A percentile compares a stretch with the other conserved stretches of the same genome.
phyloP scores from a whole-genome alignment of 192 early-diverging fungal genomes.

The Dimargaris xerosporica region DNA sequence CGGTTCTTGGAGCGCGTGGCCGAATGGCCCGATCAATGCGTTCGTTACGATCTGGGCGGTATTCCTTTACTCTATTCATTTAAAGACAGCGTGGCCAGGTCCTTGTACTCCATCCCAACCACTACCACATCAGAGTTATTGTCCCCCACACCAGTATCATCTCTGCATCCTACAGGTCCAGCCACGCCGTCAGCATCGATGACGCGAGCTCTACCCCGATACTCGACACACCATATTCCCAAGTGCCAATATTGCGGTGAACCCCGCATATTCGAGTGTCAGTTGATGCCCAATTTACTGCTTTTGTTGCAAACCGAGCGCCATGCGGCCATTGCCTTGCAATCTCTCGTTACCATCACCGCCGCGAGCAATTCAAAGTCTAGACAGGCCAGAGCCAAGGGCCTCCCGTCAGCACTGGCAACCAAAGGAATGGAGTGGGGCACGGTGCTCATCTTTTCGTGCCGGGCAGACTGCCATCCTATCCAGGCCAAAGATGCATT shows the following conservation, averaged over 20 bases:
- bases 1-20: conserved; percentile 56
- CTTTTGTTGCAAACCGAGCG: conserved; percentile 47
- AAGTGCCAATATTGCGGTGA: conserved; percentile 48
- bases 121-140: conserved; percentile 78
- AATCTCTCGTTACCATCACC: neutral
- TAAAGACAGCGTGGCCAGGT: conserved; percentile 30
- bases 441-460: conserved; percentile 67
- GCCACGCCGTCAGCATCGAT: conserved; percentile 63
- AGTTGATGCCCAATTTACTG: conserved; percentile 81
- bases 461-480: conserved; percentile 58
- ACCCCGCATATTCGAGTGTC: conserved; percentile 70
- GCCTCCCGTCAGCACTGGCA: conserved; percentile 18
- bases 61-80: conserved; percentile 48
- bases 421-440: conserved; percentile 77
- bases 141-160: conserved; percentile 62
- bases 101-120: conserved; percentile 24
- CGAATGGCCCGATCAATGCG: conserved; percentile 66
- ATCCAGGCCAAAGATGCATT: conserved; percentile 24
- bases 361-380: neutral
- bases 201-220: conserved; percentile 62
- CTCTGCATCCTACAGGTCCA: conserved; percentile 46
- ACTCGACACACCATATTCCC: conserved; percentile 30
- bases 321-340: conserved; percentile 16
- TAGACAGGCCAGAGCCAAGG: neutral
- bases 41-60: conserved; percentile 63